Conservation (phyloP, 208 protist species). For the Leishmania aethiopica region DNA sequence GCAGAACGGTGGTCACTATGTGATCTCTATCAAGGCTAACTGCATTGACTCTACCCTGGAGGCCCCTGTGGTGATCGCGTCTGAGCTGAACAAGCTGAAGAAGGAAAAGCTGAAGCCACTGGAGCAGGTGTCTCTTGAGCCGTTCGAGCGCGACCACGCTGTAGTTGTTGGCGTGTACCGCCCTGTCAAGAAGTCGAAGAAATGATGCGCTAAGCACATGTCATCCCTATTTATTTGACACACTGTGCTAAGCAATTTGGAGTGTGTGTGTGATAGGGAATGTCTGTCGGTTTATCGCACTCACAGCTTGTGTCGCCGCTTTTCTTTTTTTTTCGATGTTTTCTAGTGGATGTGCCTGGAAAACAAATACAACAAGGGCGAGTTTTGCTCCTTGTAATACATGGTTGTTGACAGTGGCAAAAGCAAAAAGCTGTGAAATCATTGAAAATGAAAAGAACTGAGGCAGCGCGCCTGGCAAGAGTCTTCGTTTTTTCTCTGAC, state of each 20-base stretch:
- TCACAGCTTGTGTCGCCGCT: neutral
- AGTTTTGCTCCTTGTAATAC: neutral
- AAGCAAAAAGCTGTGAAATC: too few species aligned
- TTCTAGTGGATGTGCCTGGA: neutral
- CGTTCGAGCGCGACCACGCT: constrained; percentile 99
- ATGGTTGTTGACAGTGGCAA: neutral
- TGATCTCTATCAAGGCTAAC: constrained; percentile 99
- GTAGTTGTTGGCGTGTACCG: constrained; percentile 96
- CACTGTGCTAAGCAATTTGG: neutral
- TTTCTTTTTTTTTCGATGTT: neutral
- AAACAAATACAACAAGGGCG: neutral
- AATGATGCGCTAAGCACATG: neutral
- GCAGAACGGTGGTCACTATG: constrained; percentile 99
- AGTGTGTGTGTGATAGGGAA: neutral
- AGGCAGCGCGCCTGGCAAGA: neutral
- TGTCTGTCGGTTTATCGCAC: constrained; percentile 5
- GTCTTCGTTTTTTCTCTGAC: neutral
- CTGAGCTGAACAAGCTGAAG: constrained; percentile 97
- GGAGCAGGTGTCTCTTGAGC: constrained; percentile 99
- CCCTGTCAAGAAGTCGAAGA: constrained; percentile 75
- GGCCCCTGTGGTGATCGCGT: constrained; percentile 97
- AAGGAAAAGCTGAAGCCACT: constrained; percentile 97
- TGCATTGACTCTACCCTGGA: constrained; percentile 99
- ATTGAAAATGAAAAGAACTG: neutral
- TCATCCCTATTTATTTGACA: constrained; percentile 2